Percentiles rank a stretch among this genome's conserved stretches.
These are phyloP conservation scores for Cunninghamia lanceolata DNA, from an alignment of 75 land plant species.

Conservation along the genomic window DNA sequence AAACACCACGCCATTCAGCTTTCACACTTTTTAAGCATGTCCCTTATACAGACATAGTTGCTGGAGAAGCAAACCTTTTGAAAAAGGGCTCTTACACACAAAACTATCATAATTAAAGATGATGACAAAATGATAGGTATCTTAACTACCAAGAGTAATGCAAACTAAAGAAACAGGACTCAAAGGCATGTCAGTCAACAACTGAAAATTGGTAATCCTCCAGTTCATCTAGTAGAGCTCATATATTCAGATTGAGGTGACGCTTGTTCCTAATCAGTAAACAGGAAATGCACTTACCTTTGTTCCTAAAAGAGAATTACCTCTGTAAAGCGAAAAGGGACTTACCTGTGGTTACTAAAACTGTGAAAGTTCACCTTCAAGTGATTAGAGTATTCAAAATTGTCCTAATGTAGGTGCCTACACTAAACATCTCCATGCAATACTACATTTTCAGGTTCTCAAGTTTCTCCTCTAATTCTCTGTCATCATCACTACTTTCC, in stretches of 20 bases:
- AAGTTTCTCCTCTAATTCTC: constrained; percentile 15
- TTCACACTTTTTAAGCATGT: background rate
- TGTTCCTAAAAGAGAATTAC: no score
- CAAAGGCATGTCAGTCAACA: background rate
- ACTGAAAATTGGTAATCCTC: background rate
- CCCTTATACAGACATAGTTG: background rate
- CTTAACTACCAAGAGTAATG: background rate
- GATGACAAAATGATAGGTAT: background rate
- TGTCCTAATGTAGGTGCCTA: background rate
- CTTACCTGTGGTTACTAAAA: background rate
- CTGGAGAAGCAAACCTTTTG: background rate
- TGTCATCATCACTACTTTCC: constrained; percentile 17
- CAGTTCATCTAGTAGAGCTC: background rate
- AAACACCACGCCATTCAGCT: background rate
- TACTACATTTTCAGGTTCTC: background rate
- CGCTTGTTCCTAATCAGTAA: background rate
- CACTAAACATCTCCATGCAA: background rate
- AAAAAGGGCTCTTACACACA: background rate
- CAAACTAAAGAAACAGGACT: background rate
- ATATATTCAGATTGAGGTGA: background rate
- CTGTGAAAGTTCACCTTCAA: background rate
- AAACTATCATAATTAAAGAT: background rate
- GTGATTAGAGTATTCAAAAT: background rate
- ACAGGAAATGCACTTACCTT: no score
- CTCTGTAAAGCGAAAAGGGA: background rate